These are phyloP conservation scores for Pythium utonaiense DNA, from an alignment of 352 stramenopile genomes.

Conservation along the genomic window DNA sequence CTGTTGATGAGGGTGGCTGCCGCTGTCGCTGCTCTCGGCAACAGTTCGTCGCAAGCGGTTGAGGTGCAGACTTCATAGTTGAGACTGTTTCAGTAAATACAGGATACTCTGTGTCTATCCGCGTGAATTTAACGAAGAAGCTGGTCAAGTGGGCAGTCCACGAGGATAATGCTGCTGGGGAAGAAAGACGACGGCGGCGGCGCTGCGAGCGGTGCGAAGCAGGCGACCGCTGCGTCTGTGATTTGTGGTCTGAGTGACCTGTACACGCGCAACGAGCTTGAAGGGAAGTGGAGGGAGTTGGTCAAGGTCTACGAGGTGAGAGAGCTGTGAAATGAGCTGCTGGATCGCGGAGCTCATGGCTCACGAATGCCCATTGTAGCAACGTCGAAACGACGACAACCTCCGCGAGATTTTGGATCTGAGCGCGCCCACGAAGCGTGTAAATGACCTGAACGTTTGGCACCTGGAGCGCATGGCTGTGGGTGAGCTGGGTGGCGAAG, in stretches of 20 bases:
- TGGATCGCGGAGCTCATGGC: not conserved
- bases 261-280: constrained; percentile 57
- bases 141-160: not conserved
- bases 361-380: constrained; percentile 31
- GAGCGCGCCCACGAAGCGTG: constrained; percentile 46
- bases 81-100: not conserved
- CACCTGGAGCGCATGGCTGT: constrained; percentile 82
- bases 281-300: constrained; percentile 68
- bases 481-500: constrained; percentile 53
- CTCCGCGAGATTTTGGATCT: constrained; percentile 72
- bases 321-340: not conserved
- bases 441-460: constrained; percentile 70
- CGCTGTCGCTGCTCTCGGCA: no score
- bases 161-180: not conserved
- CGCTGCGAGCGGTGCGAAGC: not conserved
- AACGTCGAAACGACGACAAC: constrained; percentile 77
- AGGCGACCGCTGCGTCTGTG: constrained; percentile 18
- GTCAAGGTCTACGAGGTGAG: constrained; percentile 68
- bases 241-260: constrained; percentile 61
- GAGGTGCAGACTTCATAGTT: no score
- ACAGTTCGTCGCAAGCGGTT: no score
- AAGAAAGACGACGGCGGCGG: not conserved
- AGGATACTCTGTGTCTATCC: not conserved
- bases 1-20: no score
- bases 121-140: not conserved